These are phyloP conservation scores for Harrya chromipes DNA, from an alignment of 768 basidiomycete species.

Conservation along the genomic window DNA sequence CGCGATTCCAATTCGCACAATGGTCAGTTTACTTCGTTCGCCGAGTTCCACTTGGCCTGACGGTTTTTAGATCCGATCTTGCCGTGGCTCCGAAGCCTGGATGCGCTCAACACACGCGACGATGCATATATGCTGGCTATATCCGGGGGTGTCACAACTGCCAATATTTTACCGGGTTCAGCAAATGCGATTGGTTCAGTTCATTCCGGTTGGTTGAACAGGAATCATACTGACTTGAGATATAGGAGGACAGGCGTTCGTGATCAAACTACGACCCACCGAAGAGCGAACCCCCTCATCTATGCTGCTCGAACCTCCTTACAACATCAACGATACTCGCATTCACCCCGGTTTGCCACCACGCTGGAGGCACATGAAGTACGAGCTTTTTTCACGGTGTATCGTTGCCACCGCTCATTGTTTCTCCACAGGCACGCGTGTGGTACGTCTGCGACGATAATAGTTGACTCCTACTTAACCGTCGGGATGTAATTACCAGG, in stretches of 20 bases:
- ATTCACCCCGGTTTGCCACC: conserved; percentile 18
- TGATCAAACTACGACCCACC: conserved; percentile 49
- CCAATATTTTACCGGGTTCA: conserved; percentile 49
- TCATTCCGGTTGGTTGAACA: too few relatives aligned
- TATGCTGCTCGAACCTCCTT: conserved; percentile 51
- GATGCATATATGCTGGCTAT: conserved; percentile 37
- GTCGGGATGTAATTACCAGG: conserved; percentile 8
- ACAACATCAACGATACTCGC: conserved; percentile 31
- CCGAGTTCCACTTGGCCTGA: too few relatives aligned
- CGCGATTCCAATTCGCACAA: too few relatives aligned
- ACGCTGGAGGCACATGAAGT: conserved; percentile 31
- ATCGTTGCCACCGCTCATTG: not conserved
- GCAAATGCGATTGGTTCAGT: conserved; percentile 22
- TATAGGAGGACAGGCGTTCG: conserved; percentile 48
- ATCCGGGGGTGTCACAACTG: conserved; percentile 47
- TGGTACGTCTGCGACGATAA: conserved; percentile 31
- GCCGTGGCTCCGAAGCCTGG: conserved; percentile 56
- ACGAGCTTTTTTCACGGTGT: not conserved
- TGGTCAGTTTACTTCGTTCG: too few relatives aligned
- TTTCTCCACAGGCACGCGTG: conserved; percentile 35
- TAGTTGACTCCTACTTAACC: too few relatives aligned
- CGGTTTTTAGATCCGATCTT: conserved; percentile 50
- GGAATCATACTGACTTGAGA: too few relatives aligned
- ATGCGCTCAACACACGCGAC: conserved; percentile 47
- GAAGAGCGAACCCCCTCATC: conserved; percentile 44